Percentiles rank a stretch among this genome's conserved stretches.
Evolutionary conservation across 2,329 filamentous ascomycete species (phyloP).

Genomic region (Fusarium concolor): DNA sequence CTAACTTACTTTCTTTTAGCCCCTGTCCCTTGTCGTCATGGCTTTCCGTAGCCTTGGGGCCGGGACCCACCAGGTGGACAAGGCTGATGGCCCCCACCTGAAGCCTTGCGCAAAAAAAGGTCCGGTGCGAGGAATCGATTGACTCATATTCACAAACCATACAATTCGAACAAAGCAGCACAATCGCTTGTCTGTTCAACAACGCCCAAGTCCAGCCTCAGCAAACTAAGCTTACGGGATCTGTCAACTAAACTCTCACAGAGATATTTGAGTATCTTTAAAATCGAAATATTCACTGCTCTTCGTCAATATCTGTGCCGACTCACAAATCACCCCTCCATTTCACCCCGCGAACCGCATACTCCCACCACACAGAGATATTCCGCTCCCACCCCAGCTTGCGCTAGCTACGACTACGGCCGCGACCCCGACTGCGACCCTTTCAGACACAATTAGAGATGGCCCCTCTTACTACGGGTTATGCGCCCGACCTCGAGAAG

Average conservation of each 20-base stretch:
- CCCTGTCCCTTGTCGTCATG: constrained; percentile 36
- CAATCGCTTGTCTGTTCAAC: constrained; percentile 20
- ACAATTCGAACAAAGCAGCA: constrained; percentile 20
- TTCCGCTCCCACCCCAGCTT: constrained; percentile 29
- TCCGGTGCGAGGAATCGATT: constrained; percentile 38
- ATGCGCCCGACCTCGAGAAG: constrained; percentile 78
- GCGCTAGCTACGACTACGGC: constrained; percentile 28
- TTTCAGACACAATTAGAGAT: constrained; percentile 44
- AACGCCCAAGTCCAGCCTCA: constrained; percentile 9
- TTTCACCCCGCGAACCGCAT: constrained; percentile 35
- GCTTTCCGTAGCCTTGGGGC: constrained; percentile 4
- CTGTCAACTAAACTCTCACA: neutral
- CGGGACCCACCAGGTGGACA: constrained; percentile 22
- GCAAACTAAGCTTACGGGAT: constrained; percentile 5
- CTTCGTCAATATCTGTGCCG: constrained; percentile 7
- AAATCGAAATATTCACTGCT: neutral
- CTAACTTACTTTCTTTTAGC: neutral
- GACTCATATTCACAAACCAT: constrained; percentile 41
- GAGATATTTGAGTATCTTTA: neutral
- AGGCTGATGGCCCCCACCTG: constrained; percentile 42
- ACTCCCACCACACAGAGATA: constrained; percentile 19
- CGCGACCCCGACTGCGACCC: constrained; percentile 12
- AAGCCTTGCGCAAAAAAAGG: constrained; percentile 47
- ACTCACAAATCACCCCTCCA: constrained; percentile 35
- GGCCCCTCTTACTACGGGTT: constrained; percentile 52